Conservation (phyloP, 176 grass and related monocot genomes). For the barley (Hordeum vulgare) region MorexV3_pseudomolecules_assembly NC_058523.1:16403679-16404178, state of each 20-base stretch:
- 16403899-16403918: not conserved
- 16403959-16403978: not conserved
- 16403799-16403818: not conserved
- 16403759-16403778: not conserved
- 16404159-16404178: no score
- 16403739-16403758: constrained; percentile 23
- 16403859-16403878: not conserved
- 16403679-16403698: constrained; percentile 30
- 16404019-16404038: not conserved
- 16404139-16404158: no score
- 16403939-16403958: not conserved
- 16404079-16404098: not conserved
- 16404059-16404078: not conserved
- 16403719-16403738: constrained; percentile 19
- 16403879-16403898: not conserved
- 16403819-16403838: not conserved
- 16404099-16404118: not conserved
- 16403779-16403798: not conserved
- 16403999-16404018: not conserved
- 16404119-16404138: no score
- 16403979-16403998: not conserved
- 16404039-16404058: not conserved
- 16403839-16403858: not conserved
- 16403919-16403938: not conserved
- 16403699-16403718: constrained; percentile 25